Percentiles rank a stretch among this genome's conserved stretches.
phyloP scores from a whole-genome alignment of 768 basidiomycete genomes.

The Zangia roseola region DNA sequence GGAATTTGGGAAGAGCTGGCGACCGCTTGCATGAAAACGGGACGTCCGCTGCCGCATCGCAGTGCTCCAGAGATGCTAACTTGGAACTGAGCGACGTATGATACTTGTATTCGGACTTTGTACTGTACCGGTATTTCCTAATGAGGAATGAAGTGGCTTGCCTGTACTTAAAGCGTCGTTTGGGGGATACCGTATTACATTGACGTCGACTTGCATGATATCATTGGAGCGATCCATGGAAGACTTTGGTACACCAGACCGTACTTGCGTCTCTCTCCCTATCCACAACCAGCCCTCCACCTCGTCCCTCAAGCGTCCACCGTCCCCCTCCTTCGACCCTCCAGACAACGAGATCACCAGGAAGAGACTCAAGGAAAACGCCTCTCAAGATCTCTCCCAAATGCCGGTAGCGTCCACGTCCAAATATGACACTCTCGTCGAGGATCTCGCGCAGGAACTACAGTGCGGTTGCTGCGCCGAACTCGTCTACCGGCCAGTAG shows the following conservation, averaged over 20 bases:
- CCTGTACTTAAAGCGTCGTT: constrained; percentile 22
- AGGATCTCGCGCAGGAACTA: constrained; percentile 69
- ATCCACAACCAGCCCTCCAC: constrained; percentile 16
- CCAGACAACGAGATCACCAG: constrained; percentile 45
- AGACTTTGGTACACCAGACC: constrained; percentile 2
- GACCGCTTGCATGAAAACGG: constrained; percentile 47
- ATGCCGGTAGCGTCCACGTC: constrained; percentile 17
- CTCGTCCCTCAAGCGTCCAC: constrained; percentile 54
- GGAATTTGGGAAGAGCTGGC: constrained; percentile 45
- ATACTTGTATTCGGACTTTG: not conserved
- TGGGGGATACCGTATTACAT: not conserved
- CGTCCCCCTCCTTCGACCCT: constrained; percentile 57
- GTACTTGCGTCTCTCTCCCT: constrained; percentile 4
- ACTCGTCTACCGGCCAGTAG: constrained; percentile 77
- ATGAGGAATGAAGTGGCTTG: constrained; percentile 26
- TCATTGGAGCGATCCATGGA: constrained; percentile 20
- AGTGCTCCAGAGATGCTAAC: constrained; percentile 8
- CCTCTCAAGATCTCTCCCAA: constrained; percentile 19
- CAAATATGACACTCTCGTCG: constrained; percentile 40
- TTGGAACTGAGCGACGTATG: not conserved
- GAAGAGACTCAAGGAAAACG: constrained; percentile 60
- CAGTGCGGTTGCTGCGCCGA: constrained; percentile 86
- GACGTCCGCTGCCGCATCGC: constrained; percentile 44
- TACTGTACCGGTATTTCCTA: constrained; percentile 17
- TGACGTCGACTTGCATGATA: constrained; percentile 19